These are phyloP conservation scores for Clavispora phyllophila DNA, from an alignment of 805 yeast genomes.

Conservation along the genomic window DNA sequence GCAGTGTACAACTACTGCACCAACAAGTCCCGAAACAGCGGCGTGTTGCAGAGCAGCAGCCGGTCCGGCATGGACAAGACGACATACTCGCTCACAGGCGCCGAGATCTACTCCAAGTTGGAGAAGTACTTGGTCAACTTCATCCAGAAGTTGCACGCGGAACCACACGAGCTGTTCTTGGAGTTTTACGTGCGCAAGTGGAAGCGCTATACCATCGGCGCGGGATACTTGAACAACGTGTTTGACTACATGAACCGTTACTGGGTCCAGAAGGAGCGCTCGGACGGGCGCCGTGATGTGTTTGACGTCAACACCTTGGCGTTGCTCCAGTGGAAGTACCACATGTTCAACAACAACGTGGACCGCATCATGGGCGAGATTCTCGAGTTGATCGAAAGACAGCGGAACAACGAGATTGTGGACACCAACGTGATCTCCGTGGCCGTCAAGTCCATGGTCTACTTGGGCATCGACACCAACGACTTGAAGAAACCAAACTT, in stretches of 20 bases:
- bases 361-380: conserved; percentile 62
- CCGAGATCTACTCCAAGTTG: conserved; percentile 76
- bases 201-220: conserved; percentile 87
- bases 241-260: conserved; percentile 94
- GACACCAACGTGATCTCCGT: conserved; percentile 60
- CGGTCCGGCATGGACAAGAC: conserved; percentile 16
- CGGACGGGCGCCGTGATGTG: conserved; percentile 85
- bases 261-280: conserved; percentile 95
- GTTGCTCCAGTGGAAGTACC: conserved; percentile 80
- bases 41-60: conserved; percentile 9
- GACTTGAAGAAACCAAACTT: conserved; percentile 83
- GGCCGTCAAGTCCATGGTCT: conserved; percentile 82
- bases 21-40: conserved; percentile 54
- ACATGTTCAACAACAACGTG: conserved; percentile 67
- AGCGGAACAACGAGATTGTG: conserved; percentile 73
- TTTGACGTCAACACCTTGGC: conserved; percentile 90
- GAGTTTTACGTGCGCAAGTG: conserved; percentile 54
- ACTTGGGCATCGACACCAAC: conserved; percentile 84
- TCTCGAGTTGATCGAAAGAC: conserved; percentile 67
- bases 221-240: conserved; percentile 85
- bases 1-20: conserved; percentile 92
- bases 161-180: conserved; percentile 26
- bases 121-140: conserved; percentile 62
- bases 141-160: conserved; percentile 45
- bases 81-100: conserved; percentile 66